Conservation (phyloP, 768 basidiomycete species). For the Paxillus involutus region DNA sequence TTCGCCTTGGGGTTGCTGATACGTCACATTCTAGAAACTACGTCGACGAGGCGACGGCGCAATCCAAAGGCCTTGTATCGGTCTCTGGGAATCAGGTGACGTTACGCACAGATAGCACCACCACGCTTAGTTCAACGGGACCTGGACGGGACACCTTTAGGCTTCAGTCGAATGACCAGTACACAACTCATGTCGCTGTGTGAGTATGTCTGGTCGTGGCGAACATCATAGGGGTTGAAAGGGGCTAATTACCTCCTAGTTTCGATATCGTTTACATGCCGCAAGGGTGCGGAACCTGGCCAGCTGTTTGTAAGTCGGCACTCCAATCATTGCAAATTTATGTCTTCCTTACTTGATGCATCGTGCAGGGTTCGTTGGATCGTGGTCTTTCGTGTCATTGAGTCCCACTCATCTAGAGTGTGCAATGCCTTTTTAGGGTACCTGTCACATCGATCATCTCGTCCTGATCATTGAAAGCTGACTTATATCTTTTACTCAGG, state of each 20-base stretch:
- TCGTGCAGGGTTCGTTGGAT: conserved; percentile 6
- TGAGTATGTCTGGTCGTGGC: conserved; percentile 3
- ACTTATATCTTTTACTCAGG: conserved; percentile 15
- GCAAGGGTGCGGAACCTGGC: conserved; percentile 36
- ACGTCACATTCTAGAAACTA: conserved; percentile 33
- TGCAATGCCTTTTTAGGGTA: too few species aligned
- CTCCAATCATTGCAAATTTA: background rate
- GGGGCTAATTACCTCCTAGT: background rate
- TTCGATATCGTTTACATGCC: conserved; percentile 37
- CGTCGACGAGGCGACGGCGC: conserved; percentile 47
- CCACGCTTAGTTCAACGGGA: conserved; percentile 21
- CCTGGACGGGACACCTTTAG: conserved; percentile 35
- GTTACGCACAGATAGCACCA: conserved; percentile 31
- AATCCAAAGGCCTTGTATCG: conserved; percentile 53
- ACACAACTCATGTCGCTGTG: conserved; percentile 32
- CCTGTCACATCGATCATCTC: too few species aligned
- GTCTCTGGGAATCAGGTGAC: conserved; percentile 39
- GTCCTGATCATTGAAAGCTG: background rate
- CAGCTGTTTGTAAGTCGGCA: conserved; percentile 27
- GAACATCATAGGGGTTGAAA: background rate
- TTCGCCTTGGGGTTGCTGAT: too few species aligned
- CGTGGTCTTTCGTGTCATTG: background rate
- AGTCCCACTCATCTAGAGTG: too few species aligned
- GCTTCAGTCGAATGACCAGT: conserved; percentile 25
- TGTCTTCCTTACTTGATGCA: background rate